These are phyloP conservation scores for Nadsonia commutata DNA, from an alignment of 1,139 yeast species.

Conservation along the genomic window DNA sequence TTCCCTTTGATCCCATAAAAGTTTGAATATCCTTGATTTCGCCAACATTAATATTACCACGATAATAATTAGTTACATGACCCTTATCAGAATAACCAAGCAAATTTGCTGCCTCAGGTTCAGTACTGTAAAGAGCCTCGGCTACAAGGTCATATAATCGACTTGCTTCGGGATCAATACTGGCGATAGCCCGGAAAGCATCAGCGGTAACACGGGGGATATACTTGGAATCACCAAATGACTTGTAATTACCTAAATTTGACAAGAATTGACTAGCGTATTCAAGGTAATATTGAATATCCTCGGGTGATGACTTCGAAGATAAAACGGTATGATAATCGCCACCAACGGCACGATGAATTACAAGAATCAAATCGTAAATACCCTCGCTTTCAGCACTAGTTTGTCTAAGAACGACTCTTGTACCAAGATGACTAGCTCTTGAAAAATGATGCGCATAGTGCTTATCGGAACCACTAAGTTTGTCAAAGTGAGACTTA, in stretches of 20 bases:
- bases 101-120: slow-evolving; percentile 31
- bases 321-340: slow-evolving; percentile 32
- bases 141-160: slow-evolving; percentile 32
- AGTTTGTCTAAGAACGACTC: slow-evolving; percentile 70
- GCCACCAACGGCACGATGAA: slow-evolving; percentile 39
- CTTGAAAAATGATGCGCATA: slow-evolving; percentile 75
- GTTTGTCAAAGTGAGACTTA: slow-evolving; percentile 31
- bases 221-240: slow-evolving; percentile 80
- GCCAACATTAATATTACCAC: slow-evolving; percentile 35
- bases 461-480: slow-evolving; percentile 38
- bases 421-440: slow-evolving; percentile 72
- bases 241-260: slow-evolving; percentile 75
- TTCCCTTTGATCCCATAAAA: slow-evolving; percentile 43
- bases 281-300: slow-evolving; percentile 43
- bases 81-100: slow-evolving; percentile 73
- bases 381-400: slow-evolving; percentile 68
- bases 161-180: slow-evolving; percentile 25
- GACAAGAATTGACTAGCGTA: slow-evolving; percentile 68
- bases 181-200: slow-evolving; percentile 35
- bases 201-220: slow-evolving; percentile 43
- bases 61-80: slow-evolving; percentile 60
- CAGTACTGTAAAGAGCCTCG: slow-evolving; percentile 37
- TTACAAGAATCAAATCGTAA: slow-evolving; percentile 46
- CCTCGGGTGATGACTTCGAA: slow-evolving; percentile 22
- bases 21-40: slow-evolving; percentile 56